phyloP scores from a whole-genome alignment of 202 grass and related monocot species.

The Brachypodium distachyon region DNA sequence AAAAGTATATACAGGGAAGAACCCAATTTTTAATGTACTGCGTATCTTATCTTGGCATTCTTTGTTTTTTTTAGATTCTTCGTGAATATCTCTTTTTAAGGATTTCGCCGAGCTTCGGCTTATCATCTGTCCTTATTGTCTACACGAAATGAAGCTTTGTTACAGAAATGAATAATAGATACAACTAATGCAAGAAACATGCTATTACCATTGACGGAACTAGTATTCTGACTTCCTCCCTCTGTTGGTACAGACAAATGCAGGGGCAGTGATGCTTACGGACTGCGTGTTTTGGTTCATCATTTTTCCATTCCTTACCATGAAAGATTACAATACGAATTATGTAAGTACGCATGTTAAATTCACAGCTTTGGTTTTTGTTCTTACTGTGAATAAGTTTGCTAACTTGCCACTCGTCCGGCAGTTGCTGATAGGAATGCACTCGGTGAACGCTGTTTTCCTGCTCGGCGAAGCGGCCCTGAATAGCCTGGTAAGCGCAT shows the following conservation, averaged over 20 bases:
- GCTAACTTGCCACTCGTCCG: background rate
- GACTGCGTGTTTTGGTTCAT: slow-evolving; percentile 99
- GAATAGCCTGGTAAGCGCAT: slow-evolving; percentile 68
- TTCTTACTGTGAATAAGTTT: background rate
- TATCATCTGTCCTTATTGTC: background rate
- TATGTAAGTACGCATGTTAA: slow-evolving; percentile 42
- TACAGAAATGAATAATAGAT: background rate
- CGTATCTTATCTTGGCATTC: background rate
- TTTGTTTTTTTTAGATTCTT: too few relatives aligned
- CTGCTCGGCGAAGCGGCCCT: slow-evolving; percentile 80
- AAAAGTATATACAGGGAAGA: too few relatives aligned
- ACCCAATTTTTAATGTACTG: background rate
- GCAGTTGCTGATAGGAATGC: slow-evolving; percentile 88
- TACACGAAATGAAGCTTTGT: background rate
- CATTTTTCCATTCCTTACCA: slow-evolving; percentile 85
- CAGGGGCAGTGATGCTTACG: slow-evolving; percentile 90
- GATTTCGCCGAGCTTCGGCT: background rate
- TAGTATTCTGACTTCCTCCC: background rate
- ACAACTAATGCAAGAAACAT: background rate
- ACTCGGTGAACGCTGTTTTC: slow-evolving; percentile 86
- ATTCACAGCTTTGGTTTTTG: background rate
- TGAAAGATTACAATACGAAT: slow-evolving; percentile 78
- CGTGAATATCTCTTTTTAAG: background rate
- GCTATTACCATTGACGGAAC: background rate
- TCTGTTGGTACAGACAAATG: slow-evolving; percentile 70